phyloP scores from a whole-genome alignment of 1,139 yeast genomes.

The Candida sojae region DNA sequence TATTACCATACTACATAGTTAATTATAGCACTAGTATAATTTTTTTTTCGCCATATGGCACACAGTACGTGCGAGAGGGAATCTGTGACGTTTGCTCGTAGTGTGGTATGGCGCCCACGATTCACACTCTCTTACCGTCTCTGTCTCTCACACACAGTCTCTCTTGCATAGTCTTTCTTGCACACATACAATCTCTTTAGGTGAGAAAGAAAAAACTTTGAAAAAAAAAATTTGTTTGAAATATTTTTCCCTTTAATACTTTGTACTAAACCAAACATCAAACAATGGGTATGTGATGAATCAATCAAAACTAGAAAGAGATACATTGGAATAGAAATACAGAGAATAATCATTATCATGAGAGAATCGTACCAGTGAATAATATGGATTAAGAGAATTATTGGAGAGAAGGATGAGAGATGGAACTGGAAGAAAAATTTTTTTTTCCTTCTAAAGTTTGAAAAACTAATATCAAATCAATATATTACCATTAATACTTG shows the following conservation, averaged over 20 bases:
- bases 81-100: background rate
- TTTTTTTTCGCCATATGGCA: no score
- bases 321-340: background rate
- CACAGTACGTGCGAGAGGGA: no score
- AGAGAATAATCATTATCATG: background rate
- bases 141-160: background rate
- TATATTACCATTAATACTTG: no score
- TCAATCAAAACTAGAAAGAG: background rate
- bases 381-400: no score
- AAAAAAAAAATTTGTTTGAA: conserved; percentile 9
- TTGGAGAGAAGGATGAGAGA: no score
- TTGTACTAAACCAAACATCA: conserved; percentile 14
- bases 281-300: conserved; percentile 19
- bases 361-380: no score
- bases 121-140: background rate
- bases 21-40: background rate
- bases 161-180: conserved; percentile 1
- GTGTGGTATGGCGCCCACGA: background rate
- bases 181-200: conserved; percentile 2
- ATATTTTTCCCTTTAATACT: conserved; percentile 5
- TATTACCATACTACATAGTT: background rate
- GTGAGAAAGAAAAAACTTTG: conserved; percentile 11
- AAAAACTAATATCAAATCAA: no score
- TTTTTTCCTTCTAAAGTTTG: no score
- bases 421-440: no score